Conservation (phyloP, 352 stramenopile species). For the Thalassiosira gravida region DNA sequence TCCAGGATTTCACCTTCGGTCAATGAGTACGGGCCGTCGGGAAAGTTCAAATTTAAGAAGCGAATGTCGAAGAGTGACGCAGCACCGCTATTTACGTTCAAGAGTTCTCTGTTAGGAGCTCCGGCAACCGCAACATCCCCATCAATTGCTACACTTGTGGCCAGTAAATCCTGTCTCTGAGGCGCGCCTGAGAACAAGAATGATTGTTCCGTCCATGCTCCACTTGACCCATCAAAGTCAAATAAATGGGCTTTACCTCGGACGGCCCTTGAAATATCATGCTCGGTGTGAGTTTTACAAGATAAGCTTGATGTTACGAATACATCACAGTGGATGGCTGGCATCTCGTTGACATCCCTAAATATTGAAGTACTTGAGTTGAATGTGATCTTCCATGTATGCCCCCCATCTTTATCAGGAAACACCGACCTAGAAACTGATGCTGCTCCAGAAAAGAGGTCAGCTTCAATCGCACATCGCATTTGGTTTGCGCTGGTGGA, state of each 20-base stretch:
- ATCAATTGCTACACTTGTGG: conserved; percentile 86
- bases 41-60: conserved; percentile 88
- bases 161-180: conserved; percentile 90
- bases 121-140: conserved; percentile 89
- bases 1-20: conserved; percentile 88
- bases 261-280: conserved; percentile 48
- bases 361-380: conserved; percentile 41
- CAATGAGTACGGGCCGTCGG: conserved; percentile 86
- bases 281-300: conserved; percentile 38
- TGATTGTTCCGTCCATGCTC: conserved; percentile 90
- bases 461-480: conserved; percentile 47
- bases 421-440: conserved; percentile 54
- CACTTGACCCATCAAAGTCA: conserved; percentile 60
- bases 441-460: conserved; percentile 37
- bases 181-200: conserved; percentile 90
- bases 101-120: conserved; percentile 91
- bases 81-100: conserved; percentile 91
- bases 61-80: conserved; percentile 90
- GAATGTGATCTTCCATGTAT: conserved; percentile 65
- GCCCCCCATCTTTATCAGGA: conserved; percentile 46
- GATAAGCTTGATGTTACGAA: conserved; percentile 49
- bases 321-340: conserved; percentile 40
- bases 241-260: conserved; percentile 84
- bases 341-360: conserved; percentile 38
- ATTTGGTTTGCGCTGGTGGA: conserved; percentile 49